Evolutionary conservation across 345 rosid species (phyloP), one percentile per base, ranked within the genome.

Genomic region (Excoecaria cochinchinensis): DNA sequence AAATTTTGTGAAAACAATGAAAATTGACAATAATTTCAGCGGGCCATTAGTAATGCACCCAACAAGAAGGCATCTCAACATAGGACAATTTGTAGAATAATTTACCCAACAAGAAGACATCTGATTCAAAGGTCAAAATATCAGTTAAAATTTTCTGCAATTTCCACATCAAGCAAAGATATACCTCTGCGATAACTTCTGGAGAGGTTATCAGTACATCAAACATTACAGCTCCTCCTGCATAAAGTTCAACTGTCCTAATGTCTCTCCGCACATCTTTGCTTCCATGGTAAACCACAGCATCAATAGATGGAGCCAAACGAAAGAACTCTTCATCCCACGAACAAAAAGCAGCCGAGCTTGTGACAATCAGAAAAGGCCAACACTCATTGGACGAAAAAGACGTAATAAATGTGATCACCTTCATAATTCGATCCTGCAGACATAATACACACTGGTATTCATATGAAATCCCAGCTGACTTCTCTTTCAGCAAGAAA

Each of bases 321-420:
- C 36, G 78, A 48, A 77, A 77, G 70, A 85, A 87, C 75, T 78
- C 85, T 48, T 80, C 84, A 65, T 86, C 90, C 92, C 92, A 89
- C 7, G 71, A 79, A 82, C 56, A 38, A 72, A 81, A 83, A 31
- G 71, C 72, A 76, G 73, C 19, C 61, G 89, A 70, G 61, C 83
- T 76, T 64, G 92, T 75, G 50, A 89, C 76, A 64, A 89, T 72
- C 24, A 89, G 89, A 77, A 87, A 81, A 46, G 92, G 92, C 71
- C 55, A 66, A 66, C 57, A 62, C 71, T 64, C 77, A 40, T 80
- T 71, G 42, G 74, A 68, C 58, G 77, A 67, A 58, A 85, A 57
- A 13, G 87, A 82, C 25, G 67, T 40, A 70, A 87, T 71, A 74
- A 84, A 85, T 51, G 80, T 73, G 70, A 85, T 78, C 72, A 82